These are phyloP conservation scores for Bisporella sp. DNA, from an alignment of 2,329 filamentous ascomycete genomes.

Conservation along the genomic window DNA sequence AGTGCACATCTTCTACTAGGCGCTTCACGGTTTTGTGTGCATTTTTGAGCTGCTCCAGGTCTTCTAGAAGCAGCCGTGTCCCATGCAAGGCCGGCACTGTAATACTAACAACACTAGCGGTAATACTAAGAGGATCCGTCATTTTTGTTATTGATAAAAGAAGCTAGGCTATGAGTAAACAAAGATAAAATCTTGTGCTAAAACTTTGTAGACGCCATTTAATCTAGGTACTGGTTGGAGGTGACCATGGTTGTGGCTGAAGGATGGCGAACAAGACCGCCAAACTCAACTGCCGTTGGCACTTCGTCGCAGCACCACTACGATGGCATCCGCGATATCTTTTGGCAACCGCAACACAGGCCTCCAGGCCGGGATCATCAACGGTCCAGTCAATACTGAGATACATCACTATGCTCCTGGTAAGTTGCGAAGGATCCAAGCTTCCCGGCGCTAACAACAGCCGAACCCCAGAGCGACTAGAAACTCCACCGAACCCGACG, in stretches of 20 bases:
- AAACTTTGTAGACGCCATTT: conserved; percentile 5
- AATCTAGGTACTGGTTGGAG: conserved; percentile 8
- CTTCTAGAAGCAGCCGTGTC: conserved; percentile 25
- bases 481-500: neutral
- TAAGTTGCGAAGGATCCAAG: neutral
- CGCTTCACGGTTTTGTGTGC: conserved; percentile 26
- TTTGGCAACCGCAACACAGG: neutral
- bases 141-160: conserved; percentile 11
- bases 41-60: conserved; percentile 28
- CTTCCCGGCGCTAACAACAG: neutral
- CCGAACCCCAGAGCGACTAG: neutral
- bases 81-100: conserved; percentile 25
- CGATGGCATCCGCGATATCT: neutral
- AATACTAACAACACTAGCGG: conserved; percentile 26
- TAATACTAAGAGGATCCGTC: conserved; percentile 24
- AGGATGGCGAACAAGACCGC: conserved; percentile 2
- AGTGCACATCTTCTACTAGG: conserved; percentile 26
- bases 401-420: neutral
- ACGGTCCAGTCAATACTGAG: neutral
- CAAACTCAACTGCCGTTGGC: neutral
- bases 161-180: conserved; percentile 1
- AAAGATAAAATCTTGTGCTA: conserved; percentile 3
- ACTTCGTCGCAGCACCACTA: neutral
- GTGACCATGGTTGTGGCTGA: conserved; percentile 13
- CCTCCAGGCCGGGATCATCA: neutral